Conservation (phyloP, 2,329 filamentous ascomycete genomes). For the Podosphaera fusca region DNA sequence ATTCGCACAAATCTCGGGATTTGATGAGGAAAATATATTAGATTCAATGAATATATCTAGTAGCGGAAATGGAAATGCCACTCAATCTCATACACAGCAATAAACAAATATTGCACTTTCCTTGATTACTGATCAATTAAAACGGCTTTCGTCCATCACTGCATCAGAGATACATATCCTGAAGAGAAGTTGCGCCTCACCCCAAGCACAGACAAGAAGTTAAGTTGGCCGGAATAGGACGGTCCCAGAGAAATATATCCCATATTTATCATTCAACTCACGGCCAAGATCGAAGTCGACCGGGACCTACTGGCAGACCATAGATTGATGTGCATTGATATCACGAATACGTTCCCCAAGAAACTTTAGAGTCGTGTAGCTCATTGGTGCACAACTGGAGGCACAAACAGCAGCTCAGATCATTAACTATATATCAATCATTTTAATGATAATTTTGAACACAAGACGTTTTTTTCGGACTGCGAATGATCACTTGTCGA, state of each 20-base stretch:
- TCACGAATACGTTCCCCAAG: too few relatives aligned
- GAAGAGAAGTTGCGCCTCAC: background rate
- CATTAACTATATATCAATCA: too few relatives aligned
- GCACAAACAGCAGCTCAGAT: too few relatives aligned
- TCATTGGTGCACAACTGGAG: too few relatives aligned
- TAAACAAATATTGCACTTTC: background rate
- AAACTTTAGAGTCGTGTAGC: too few relatives aligned
- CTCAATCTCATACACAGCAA: background rate
- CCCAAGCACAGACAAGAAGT: background rate
- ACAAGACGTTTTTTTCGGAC: too few relatives aligned
- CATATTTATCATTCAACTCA: background rate
- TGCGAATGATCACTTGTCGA: background rate
- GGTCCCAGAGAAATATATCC: background rate
- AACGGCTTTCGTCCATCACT: background rate
- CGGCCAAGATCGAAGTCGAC: too few relatives aligned
- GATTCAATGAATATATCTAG: background rate
- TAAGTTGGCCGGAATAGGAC: background rate
- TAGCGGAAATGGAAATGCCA: background rate
- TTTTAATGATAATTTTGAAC: too few relatives aligned
- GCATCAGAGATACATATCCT: background rate
- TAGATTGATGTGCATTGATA: too few relatives aligned
- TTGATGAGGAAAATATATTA: background rate
- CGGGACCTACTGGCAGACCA: too few relatives aligned
- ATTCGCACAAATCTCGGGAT: background rate
- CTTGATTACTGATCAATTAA: background rate